phyloP scores from a whole-genome alignment of 495 filamentous ascomycete genomes.

The Pyronema omphalodes region DNA sequence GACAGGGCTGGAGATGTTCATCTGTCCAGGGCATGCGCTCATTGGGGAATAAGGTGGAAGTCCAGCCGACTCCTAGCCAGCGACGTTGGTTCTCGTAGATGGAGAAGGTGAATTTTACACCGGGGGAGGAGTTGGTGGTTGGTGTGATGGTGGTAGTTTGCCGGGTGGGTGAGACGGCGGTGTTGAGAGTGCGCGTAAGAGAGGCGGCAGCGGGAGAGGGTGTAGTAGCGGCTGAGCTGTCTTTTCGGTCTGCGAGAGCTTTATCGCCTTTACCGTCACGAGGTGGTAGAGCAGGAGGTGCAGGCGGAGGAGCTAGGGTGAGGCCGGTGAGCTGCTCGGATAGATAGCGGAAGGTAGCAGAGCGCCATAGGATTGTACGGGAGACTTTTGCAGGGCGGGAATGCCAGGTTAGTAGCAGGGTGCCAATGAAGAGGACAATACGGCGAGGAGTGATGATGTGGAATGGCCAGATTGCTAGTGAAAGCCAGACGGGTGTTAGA shows the following conservation, averaged over 20 bases:
- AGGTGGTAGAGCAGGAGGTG: conserved; percentile 19
- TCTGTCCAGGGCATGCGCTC: conserved; percentile 88
- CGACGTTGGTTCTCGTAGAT: conserved; percentile 92
- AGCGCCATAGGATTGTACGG: conserved; percentile 81
- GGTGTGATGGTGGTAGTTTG: conserved; percentile 3
- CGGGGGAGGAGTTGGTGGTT: conserved; percentile 31
- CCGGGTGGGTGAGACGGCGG: conserved; percentile 3
- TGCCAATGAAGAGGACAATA: conserved; percentile 60
- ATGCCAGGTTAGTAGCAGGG: conserved; percentile 74
- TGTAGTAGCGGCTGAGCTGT: background rate
- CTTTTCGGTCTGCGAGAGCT: conserved; percentile 8
- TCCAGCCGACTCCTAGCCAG: conserved; percentile 94
- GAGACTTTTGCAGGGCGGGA: conserved; percentile 70
- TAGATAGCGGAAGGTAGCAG: conserved; percentile 46
- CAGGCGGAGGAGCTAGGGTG: conserved; percentile 35
- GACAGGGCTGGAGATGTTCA: conserved; percentile 70
- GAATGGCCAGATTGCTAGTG: conserved; percentile 60
- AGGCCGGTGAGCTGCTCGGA: conserved; percentile 60
- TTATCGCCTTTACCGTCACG: conserved; percentile 1
- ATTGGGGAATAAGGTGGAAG: conserved; percentile 68
- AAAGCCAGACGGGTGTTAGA: conserved; percentile 72
- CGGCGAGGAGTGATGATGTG: conserved; percentile 75
- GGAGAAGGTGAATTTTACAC: conserved; percentile 87
- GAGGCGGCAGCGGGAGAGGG: conserved; percentile 8
- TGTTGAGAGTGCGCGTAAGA: conserved; percentile 5